Base-by-base conservation (phyloP, 2,329 filamentous ascomycete species). In the Trichophaea hybrida region DNA sequence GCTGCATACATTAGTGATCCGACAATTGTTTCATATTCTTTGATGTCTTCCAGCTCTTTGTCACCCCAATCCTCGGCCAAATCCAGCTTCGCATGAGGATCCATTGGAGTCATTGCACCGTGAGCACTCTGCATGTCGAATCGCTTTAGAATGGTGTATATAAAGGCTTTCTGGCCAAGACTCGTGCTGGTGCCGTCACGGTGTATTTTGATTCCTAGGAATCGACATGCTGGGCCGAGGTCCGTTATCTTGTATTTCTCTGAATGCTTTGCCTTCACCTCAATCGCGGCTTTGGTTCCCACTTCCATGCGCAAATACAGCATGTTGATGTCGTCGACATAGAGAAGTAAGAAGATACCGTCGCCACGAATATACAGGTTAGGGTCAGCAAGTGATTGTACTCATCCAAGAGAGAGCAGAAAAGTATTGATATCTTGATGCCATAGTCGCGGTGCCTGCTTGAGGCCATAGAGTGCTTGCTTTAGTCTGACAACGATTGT, bases 201-300 rank as follows among this genome's bases (percentile, higher is more conserved):
- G 40, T 56, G 35, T 13, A 71, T 64, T 17, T 48, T n/a, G 31
- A 71, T 67, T 0, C 69, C 67, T 0, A 71, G 60, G 49, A 69
- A 71, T 53, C 61, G 68, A 2, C 37, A 33, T 17, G 48, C 59
- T 0, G 56, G 50, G 0, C 69, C 65, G 6, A 71, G 59, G 33
- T 71, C 65, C 2, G 50, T 64, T 56, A 71, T 71, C 6, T 67
- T 7, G 44, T 70, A 72, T 3, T 58, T 15, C 0, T 62, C 51
- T 0, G 2, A 6, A 2, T 4, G 5, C 43, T 38, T 13, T 55
- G 40, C 34, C 35, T 55, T 55, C 3, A 55, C n/a, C 10, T 13
- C 13, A 7, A 10, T 50, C 2, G 24, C 34, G n/a, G 31, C 32
- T 15, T 6, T 13, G 50, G 12, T 13, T 12, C 2, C 12, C 2